Conservation (phyloP, 2,329 filamentous ascomycete genomes). For the Keithomyces neogunnii region DNA sequence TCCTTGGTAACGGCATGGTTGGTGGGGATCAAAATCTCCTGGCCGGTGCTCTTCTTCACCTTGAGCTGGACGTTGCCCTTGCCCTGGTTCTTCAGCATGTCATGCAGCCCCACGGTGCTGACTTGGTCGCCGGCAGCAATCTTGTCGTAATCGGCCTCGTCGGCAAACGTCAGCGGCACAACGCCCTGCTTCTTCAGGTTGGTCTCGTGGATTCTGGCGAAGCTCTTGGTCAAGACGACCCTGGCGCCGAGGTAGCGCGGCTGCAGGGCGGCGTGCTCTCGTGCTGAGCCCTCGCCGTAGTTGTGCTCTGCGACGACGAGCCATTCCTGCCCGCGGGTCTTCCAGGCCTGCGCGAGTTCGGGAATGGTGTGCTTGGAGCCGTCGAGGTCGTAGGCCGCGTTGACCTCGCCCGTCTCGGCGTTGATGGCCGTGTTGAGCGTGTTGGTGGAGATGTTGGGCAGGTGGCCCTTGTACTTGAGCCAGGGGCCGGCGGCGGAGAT, state of each 20-base stretch:
- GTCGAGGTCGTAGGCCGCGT: slow-evolving; percentile 81
- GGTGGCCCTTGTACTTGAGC: slow-evolving; percentile 98
- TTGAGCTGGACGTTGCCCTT: slow-evolving; percentile 64
- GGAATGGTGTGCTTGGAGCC: slow-evolving; percentile 72
- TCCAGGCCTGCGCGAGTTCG: slow-evolving; percentile 79
- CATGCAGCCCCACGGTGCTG: slow-evolving; percentile 71
- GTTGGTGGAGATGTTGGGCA: slow-evolving; percentile 96
- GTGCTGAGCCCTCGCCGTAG: slow-evolving; percentile 84
- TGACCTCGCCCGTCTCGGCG: slow-evolving; percentile 85
- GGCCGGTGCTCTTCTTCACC: slow-evolving; percentile 55
- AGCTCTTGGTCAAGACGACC: slow-evolving; percentile 77
- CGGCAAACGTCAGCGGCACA: slow-evolving; percentile 81
- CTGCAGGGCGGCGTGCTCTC: slow-evolving; percentile 85
- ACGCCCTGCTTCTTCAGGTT: slow-evolving; percentile 97
- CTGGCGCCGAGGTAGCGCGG: slow-evolving; percentile 83
- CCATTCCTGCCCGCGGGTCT: slow-evolving; percentile 67
- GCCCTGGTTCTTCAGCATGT: slow-evolving; percentile 72
- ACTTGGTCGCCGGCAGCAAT: slow-evolving; percentile 80
- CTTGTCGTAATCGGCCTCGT: slow-evolving; percentile 80
- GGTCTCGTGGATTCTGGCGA: slow-evolving; percentile 89
- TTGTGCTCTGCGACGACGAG: slow-evolving; percentile 96
- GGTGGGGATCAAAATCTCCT: slow-evolving; percentile 63
- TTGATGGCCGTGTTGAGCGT: slow-evolving; percentile 94
- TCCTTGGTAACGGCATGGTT: slow-evolving; percentile 83
- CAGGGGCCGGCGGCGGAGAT: slow-evolving; percentile 95